phyloP scores from a whole-genome alignment of 768 basidiomycete species.

The Leucosporidium scottii region DNA sequence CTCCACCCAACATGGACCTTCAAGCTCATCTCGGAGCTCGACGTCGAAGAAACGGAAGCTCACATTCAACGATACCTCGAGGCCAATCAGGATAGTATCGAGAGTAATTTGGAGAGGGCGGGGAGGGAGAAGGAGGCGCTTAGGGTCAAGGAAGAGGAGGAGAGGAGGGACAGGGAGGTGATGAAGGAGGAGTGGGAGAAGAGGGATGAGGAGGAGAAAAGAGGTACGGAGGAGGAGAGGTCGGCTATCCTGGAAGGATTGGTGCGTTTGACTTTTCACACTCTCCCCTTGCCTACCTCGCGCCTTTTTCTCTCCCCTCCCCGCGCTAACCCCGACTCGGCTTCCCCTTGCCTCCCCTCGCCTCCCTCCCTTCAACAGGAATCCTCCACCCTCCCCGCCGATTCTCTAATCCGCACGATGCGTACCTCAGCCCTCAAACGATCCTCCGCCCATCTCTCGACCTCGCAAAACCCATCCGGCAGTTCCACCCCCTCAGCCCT shows the following conservation, averaged over 20 bases:
- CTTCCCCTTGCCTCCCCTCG: too few relatives aligned
- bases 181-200: background rate
- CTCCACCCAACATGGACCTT: too few relatives aligned
- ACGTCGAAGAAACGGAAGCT: conserved; percentile 14
- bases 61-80: too few relatives aligned
- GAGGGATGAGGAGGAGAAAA: conserved; percentile 40
- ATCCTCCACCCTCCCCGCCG: background rate
- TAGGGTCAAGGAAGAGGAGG: background rate
- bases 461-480: too few relatives aligned
- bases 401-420: conserved; percentile 9
- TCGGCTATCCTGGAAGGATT: conserved; percentile 13
- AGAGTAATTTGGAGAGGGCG: background rate
- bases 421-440: conserved; percentile 15
- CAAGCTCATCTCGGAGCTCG: conserved; percentile 34
- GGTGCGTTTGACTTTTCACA: background rate
- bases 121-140: background rate
- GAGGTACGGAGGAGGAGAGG: conserved; percentile 20
- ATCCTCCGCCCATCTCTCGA: conserved; percentile 4
- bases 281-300: background rate
- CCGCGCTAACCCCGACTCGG: too few relatives aligned
- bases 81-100: too few relatives aligned
- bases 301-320: background rate
- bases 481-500: background rate
- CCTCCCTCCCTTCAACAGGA: too few relatives aligned
- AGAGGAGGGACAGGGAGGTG: background rate